These are phyloP conservation scores for Globisporangium ultimum DNA, from an alignment of 352 stramenopile genomes.

Conservation along the genomic window DNA sequence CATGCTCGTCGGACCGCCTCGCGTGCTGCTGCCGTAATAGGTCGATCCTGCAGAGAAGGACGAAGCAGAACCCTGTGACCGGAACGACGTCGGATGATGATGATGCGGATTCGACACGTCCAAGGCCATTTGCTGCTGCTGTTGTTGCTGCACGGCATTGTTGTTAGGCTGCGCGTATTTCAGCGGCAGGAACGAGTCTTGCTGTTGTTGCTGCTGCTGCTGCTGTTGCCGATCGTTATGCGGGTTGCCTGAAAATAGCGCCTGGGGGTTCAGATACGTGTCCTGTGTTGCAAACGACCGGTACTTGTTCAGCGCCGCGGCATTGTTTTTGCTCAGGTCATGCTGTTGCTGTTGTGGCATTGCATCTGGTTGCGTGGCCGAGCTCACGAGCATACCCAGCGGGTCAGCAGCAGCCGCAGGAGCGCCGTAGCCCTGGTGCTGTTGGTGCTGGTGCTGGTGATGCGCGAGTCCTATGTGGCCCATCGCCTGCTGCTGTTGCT, in stretches of 20 bases:
- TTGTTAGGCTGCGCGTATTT: neutral
- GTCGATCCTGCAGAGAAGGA: neutral
- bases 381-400: conserved; percentile 55
- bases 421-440: conserved; percentile 17
- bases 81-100: conserved; percentile 10
- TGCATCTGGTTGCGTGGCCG: conserved; percentile 37
- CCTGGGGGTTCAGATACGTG: too few relatives aligned
- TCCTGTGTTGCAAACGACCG: conserved; percentile 8
- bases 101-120: conserved; percentile 12
- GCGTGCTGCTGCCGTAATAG: neutral
- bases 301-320: conserved; percentile 9
- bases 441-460: conserved; percentile 23
- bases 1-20: conserved; percentile 5
- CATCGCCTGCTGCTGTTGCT: conserved; percentile 20
- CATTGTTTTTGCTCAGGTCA: conserved; percentile 12
- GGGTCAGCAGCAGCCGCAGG: conserved; percentile 22
- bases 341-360: conserved; percentile 21
- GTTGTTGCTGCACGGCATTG: neutral
- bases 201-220: conserved; percentile 18
- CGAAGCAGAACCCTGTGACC: neutral
- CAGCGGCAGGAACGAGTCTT: conserved; percentile 12
- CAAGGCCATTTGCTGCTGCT: conserved; percentile 14
- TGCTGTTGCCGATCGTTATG: conserved; percentile 30
- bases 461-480: conserved; percentile 3
- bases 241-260: too few relatives aligned